Evolutionary conservation across 805 yeast genomes (phyloP), one percentile per base, ranked within the genome.

Genomic region (Teunomyces barrocoloradensis): DNA sequence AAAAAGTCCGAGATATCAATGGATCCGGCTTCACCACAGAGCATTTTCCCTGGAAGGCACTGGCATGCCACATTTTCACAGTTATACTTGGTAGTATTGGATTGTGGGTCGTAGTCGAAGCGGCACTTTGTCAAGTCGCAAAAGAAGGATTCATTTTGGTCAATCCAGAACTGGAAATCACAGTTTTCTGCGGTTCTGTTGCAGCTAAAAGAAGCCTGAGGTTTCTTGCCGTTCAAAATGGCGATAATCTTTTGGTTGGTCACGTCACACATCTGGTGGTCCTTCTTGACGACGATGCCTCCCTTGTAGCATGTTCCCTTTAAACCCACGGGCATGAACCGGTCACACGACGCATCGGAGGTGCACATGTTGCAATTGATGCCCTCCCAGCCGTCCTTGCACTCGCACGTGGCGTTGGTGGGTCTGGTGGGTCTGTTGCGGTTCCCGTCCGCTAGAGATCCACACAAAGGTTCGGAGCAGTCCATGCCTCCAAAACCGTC

Each of bases 81-180:
- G 27, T 76, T 77, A 61, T 90, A 92, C 54, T 80, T 82, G 0
- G 97, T 86, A 9, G 82, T 63, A 61, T 91, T 90, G 5, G 77
- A 60, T 5, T 61, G 57, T 50, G 84, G 64, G 58, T 86, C 89
- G 56, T 79, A 81, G 32, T 84, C 75, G 58, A 84, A 87, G 11
- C 76, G 74, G 72, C 99, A 94, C n/a, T 74, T 68, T 45, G 76
- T 67, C 54, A 94, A 77, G 41, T 85, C 94, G 72, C 99, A 94
- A 64, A 81, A 94, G 65, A 94, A 94, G 50, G 95, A 85, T 64
- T 94, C 99, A 39, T 77, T 71, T 63, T 89, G 81, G 55, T 85
- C 97, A 53, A 94, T 89, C 99, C 99, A 94, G 62, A 94, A 89
- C 66, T 94, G 98, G 69, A 94, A 89, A 63, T 89, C 83, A 68